These are phyloP conservation scores for Talaromyces sp. DNA, from an alignment of 2,329 filamentous ascomycete genomes.

Conservation along the genomic window DNA sequence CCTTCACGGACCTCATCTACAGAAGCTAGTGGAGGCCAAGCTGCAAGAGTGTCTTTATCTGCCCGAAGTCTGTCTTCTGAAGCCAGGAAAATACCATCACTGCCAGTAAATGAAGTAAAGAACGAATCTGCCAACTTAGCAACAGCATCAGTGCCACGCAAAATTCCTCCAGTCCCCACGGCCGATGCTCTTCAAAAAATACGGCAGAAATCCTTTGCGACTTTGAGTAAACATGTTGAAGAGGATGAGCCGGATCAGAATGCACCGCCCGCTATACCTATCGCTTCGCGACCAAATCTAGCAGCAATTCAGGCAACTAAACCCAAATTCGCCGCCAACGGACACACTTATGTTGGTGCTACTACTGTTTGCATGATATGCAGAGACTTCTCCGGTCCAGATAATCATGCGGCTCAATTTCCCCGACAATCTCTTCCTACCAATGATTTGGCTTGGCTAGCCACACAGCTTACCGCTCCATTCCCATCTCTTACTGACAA, in stretches of 20 bases:
- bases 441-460: slow-evolving; percentile 66
- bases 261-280: slow-evolving; percentile 50
- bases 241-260: slow-evolving; percentile 22
- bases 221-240: slow-evolving; percentile 39
- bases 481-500: slow-evolving; percentile 86
- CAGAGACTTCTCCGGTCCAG: slow-evolving; percentile 80
- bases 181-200: slow-evolving; percentile 33
- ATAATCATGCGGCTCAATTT: slow-evolving; percentile 72
- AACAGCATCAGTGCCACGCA: slow-evolving; percentile 24
- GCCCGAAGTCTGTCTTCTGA: slow-evolving; percentile 8
- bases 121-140: slow-evolving; percentile 20
- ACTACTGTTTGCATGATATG: slow-evolving; percentile 67
- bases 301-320: slow-evolving; percentile 54
- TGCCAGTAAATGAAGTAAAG: slow-evolving; percentile 17
- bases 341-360: slow-evolving; percentile 17
- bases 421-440: slow-evolving; percentile 70
- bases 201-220: slow-evolving; percentile 47
- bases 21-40: background rate
- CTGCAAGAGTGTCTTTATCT: slow-evolving; percentile 6
- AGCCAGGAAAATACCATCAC: background rate
- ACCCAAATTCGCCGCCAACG: slow-evolving; percentile 35
- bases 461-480: slow-evolving; percentile 70
- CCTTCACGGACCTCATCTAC: slow-evolving; percentile 12
- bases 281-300: slow-evolving; percentile 56
- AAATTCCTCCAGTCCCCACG: slow-evolving; percentile 35